Conservation (phyloP, 805 yeast species). For the Candida odintsovae region DNA sequence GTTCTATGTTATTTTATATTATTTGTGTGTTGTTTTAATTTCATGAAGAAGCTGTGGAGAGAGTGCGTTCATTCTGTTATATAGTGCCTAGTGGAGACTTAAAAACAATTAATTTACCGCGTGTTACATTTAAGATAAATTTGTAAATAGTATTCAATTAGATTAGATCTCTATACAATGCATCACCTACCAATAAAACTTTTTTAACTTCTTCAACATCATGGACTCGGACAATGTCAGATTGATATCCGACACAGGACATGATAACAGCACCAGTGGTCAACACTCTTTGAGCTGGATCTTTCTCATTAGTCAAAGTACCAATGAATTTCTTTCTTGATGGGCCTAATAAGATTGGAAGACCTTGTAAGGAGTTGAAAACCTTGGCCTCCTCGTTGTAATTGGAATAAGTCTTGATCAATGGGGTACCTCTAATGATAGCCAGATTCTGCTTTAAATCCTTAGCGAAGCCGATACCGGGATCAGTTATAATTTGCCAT, state of each 20-base stretch:
- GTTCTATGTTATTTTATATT: neutral
- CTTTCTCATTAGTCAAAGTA: conserved; percentile 50
- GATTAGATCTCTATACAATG: conserved; percentile 43
- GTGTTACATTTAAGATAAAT: neutral
- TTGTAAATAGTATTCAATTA: neutral
- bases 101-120: neutral
- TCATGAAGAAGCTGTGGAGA: neutral
- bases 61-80: neutral
- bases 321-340: conserved; percentile 88
- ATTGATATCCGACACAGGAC: conserved; percentile 65
- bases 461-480: conserved; percentile 97
- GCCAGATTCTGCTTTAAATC: conserved; percentile 61
- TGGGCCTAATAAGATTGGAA: conserved; percentile 79
- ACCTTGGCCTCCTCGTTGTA: conserved; percentile 21
- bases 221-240: conserved; percentile 86
- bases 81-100: neutral
- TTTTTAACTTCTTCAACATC: conserved; percentile 60
- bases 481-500: conserved; percentile 92
- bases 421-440: conserved; percentile 46
- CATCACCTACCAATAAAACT: conserved; percentile 62
- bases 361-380: conserved; percentile 20
- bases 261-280: conserved; percentile 76
- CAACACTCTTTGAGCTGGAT: conserved; percentile 56
- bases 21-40: neutral
- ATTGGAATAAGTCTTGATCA: conserved; percentile 43